Evolutionary conservation across 2,329 filamentous ascomycete genomes (phyloP).

Genomic region (Paraphaeosphaeria minitans): DNA sequence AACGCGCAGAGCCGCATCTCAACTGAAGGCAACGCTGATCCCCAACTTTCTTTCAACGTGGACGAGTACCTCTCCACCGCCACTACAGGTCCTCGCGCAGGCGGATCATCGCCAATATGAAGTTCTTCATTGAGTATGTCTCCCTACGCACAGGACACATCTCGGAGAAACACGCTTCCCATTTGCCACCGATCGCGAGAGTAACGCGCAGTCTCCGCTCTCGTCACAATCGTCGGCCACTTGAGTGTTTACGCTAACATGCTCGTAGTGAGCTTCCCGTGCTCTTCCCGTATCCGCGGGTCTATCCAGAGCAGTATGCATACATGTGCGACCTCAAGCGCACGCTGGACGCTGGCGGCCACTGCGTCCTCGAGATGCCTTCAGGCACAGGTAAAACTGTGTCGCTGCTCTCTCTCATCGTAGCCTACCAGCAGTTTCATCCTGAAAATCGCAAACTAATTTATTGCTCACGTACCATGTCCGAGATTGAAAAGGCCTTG

Average conservation of each 20-base stretch:
- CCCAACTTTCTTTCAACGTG: constrained; percentile 20
- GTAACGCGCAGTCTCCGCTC: not conserved
- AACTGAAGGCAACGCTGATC: constrained; percentile 16
- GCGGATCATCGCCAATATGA: constrained; percentile 60
- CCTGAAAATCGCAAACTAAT: constrained; percentile 95
- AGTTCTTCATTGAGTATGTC: constrained; percentile 76
- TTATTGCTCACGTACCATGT: constrained; percentile 99
- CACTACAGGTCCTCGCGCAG: constrained; percentile 26
- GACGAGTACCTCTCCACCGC: constrained; percentile 19
- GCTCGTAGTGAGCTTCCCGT: constrained; percentile 67
- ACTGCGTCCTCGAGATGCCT: constrained; percentile 98
- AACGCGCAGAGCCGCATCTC: constrained; percentile 16
- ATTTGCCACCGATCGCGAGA: not conserved
- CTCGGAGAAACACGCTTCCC: no score
- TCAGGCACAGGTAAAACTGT: constrained; percentile 98
- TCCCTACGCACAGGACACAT: not conserved
- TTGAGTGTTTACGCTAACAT: constrained; percentile 3
- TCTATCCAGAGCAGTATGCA: constrained; percentile 65
- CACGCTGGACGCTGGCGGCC: constrained; percentile 90
- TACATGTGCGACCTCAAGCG: constrained; percentile 86
- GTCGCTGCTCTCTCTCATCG: constrained; percentile 89
- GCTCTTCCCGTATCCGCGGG: constrained; percentile 75
- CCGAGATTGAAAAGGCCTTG: constrained; percentile 96
- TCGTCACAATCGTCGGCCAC: not conserved
- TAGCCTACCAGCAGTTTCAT: constrained; percentile 94